phyloP scores from a whole-genome alignment of 345 rosid species.

The Arabis hirsuta region DNA sequence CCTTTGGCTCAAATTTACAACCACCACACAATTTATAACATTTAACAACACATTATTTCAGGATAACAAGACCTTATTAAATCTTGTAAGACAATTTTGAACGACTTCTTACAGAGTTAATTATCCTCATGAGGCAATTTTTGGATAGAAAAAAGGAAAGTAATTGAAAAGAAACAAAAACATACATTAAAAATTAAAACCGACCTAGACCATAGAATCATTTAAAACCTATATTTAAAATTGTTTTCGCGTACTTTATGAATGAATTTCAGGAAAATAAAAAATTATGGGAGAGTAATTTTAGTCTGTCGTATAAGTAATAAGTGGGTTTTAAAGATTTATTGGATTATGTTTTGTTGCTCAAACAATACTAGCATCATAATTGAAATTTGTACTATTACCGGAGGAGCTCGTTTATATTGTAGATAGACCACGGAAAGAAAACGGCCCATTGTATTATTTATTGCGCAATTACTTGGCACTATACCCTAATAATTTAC shows the following conservation, averaged over 20 bases:
- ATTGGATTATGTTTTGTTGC: not conserved
- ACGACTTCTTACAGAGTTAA: not conserved
- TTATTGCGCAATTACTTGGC: conserved; percentile 9
- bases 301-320: not conserved
- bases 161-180: not conserved
- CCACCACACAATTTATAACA: conserved; percentile 38
- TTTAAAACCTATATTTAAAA: too few species aligned
- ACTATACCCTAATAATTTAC: not conserved
- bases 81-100: not conserved
- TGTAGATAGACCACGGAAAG: conserved; percentile 29
- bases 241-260: too few species aligned
- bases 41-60: conserved; percentile 28
- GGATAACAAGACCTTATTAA: conserved; percentile 6
- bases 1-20: conserved; percentile 30
- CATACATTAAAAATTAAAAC: too few species aligned
- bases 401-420: not conserved
- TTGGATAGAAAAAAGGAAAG: not conserved
- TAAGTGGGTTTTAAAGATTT: too few species aligned
- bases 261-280: too few species aligned
- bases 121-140: not conserved
- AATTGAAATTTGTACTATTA: not conserved
- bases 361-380: not conserved
- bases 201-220: too few species aligned
- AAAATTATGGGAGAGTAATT: not conserved
- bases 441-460: conserved; percentile 15